These are phyloP conservation scores for Aspergillus piperis DNA, from an alignment of 2,329 filamentous ascomycete species.

Conservation along the genomic window DNA sequence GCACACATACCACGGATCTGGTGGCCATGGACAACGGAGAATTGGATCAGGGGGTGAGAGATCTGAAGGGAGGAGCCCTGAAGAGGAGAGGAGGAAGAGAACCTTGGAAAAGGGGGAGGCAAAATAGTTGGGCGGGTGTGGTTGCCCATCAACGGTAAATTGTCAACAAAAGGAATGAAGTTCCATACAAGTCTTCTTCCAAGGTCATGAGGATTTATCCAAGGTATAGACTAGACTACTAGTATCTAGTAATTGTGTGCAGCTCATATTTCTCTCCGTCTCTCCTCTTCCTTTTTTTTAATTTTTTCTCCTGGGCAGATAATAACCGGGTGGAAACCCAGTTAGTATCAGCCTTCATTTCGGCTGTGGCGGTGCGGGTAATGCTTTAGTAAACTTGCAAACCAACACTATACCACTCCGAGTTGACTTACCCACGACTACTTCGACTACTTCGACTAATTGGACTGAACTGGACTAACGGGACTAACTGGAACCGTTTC, in stretches of 20 bases:
- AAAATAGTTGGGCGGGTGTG: neutral
- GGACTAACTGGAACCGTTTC: too few species aligned
- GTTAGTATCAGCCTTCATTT: neutral
- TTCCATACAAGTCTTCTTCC: too few species aligned
- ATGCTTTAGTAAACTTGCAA: neutral
- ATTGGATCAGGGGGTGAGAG: neutral
- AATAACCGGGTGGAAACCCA: neutral
- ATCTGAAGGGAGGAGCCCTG: neutral
- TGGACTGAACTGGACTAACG: too few species aligned
- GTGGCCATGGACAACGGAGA: neutral
- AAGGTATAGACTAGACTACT: neutral
- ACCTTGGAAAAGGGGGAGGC: slow-evolving; percentile 17
- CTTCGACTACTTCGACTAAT: too few species aligned
- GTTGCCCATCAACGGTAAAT: neutral
- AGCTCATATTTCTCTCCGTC: too few species aligned
- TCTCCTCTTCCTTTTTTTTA: too few species aligned
- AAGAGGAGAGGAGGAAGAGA: neutral
- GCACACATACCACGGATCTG: slow-evolving; percentile 2
- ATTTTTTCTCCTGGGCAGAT: too few species aligned
- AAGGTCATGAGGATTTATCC: neutral
- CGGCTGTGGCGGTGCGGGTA: neutral
- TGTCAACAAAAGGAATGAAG: slow-evolving; percentile 1
- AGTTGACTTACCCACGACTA: too few species aligned
- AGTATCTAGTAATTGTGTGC: too few species aligned
- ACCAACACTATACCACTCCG: too few species aligned